Percentiles rank a stretch among this genome's conserved stretches.
These are phyloP conservation scores for Auriscalpium microsporum DNA, from an alignment of 768 basidiomycete species.

Conservation along the genomic window DNA sequence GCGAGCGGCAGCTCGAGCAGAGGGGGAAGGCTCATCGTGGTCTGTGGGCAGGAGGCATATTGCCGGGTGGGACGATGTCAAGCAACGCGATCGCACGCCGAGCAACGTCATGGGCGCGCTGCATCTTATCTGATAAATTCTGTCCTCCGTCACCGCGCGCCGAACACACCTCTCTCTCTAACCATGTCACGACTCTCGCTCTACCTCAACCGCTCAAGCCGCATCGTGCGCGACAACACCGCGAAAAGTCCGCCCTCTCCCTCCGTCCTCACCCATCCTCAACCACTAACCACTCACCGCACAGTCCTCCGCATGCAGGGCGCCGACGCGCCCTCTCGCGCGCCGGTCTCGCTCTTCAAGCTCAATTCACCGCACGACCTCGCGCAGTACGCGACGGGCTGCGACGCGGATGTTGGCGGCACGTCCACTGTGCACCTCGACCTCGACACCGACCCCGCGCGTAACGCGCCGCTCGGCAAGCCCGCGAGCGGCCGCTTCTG, in stretches of 20 bases:
- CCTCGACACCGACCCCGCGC: conserved; percentile 45
- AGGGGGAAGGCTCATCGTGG: neutral
- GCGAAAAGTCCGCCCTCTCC: conserved; percentile 4
- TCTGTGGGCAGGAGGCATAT: neutral
- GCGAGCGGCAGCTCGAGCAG: conserved; percentile 48
- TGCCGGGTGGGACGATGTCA: neutral
- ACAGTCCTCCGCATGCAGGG: conserved; percentile 73
- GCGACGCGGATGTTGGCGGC: conserved; percentile 86
- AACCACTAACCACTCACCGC: neutral
- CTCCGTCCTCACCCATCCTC: conserved; percentile 9
- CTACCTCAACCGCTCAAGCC: conserved; percentile 33
- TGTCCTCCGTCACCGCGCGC: neutral
- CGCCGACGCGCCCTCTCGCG: conserved; percentile 50
- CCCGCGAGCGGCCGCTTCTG: conserved; percentile 58
- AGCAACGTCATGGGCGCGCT: neutral
- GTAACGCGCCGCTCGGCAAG: conserved; percentile 34
- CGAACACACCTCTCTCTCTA: neutral
- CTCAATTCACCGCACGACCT: conserved; percentile 56
- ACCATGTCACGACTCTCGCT: conserved; percentile 18
- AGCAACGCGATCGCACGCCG: neutral
- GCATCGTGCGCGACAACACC: conserved; percentile 31
- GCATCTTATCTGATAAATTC: neutral
- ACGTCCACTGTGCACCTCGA: conserved; percentile 71
- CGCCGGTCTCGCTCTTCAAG: conserved; percentile 56
- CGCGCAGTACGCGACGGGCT: conserved; percentile 63